A percentile compares a stretch with the other conserved stretches of the same genome.
Evolutionary conservation across 805 yeast species (phyloP).

Genomic region (Metschnikowia hibisci): DNA sequence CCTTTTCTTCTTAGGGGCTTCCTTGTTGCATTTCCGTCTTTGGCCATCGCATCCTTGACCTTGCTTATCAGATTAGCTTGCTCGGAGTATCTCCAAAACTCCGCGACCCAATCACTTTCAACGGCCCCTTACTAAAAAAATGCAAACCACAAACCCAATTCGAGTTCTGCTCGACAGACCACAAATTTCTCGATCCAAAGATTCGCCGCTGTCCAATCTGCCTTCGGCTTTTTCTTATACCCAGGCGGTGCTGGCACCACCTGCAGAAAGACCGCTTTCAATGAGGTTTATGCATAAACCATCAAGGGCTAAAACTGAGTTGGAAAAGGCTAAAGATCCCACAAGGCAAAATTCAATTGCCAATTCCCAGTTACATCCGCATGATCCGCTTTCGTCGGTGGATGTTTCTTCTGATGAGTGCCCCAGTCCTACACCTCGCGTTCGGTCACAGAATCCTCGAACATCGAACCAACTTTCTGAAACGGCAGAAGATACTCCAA

Average conservation of each 20-base stretch:
- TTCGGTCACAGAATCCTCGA: not conserved
- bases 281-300: constrained; percentile 40
- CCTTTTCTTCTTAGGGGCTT: not conserved
- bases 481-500: not conserved
- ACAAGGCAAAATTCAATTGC: constrained; percentile 26
- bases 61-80: constrained; percentile 4
- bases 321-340: constrained; percentile 27
- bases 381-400: constrained; percentile 1
- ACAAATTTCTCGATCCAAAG: not conserved
- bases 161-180: not conserved
- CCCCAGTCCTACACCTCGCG: constrained; percentile 1
- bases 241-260: not conserved
- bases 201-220: not conserved
- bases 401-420: constrained; percentile 2
- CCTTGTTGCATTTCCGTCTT: not conserved
- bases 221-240: not conserved
- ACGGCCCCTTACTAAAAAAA: not conserved
- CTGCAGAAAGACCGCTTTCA: constrained; percentile 23
- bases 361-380: constrained; percentile 16
- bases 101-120: not conserved
- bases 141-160: not conserved
- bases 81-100: constrained; percentile 1
- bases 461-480: not conserved
- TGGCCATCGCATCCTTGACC: constrained; percentile 4
- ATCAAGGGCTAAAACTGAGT: constrained; percentile 28